phyloP scores from a whole-genome alignment of 306 rosid genomes.

The Malus sieversii region DNA sequence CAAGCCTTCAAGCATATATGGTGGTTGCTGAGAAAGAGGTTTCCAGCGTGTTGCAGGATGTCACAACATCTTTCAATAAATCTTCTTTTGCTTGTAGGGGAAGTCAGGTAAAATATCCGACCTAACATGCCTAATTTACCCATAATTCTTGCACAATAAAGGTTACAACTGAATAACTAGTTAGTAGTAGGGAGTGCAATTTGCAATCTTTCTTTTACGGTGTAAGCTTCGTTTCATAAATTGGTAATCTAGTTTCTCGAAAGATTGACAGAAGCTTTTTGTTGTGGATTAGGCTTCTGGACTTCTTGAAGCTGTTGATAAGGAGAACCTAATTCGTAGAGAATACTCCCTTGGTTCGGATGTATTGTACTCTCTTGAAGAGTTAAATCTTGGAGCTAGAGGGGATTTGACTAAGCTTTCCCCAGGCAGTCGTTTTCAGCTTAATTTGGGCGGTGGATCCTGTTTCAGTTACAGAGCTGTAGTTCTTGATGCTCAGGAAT shows the following conservation, averaged over 20 bases:
- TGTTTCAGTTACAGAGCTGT: constrained; percentile 58
- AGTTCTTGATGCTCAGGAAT: constrained; percentile 76
- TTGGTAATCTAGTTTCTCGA: constrained; percentile 7
- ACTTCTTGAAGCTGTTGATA: constrained; percentile 60
- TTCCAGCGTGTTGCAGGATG: constrained; percentile 49
- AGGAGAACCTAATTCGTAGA: constrained; percentile 64
- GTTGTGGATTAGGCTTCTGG: constrained; percentile 51
- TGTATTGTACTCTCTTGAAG: constrained; percentile 57
- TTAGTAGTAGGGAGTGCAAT: not conserved
- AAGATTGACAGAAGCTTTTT: constrained; percentile 21
- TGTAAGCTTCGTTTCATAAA: not conserved
- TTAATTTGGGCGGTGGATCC: constrained; percentile 71
- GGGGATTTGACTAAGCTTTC: constrained; percentile 57
- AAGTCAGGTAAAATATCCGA: constrained; percentile 55
- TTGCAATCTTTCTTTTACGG: not conserved
- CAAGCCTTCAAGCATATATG: constrained; percentile 73
- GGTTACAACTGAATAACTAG: not conserved
- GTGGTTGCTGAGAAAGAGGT: constrained; percentile 72
- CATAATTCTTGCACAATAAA: not conserved
- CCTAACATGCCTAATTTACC: not conserved
- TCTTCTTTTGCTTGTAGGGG: constrained; percentile 47
- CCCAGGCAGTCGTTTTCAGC: constrained; percentile 69
- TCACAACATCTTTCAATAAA: constrained; percentile 39
- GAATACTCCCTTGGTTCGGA: constrained; percentile 58
- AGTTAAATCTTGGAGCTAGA: constrained; percentile 56